phyloP scores from a whole-genome alignment of 1,284 basidiomycete genomes.

The Malassezia sympodialis region DNA sequence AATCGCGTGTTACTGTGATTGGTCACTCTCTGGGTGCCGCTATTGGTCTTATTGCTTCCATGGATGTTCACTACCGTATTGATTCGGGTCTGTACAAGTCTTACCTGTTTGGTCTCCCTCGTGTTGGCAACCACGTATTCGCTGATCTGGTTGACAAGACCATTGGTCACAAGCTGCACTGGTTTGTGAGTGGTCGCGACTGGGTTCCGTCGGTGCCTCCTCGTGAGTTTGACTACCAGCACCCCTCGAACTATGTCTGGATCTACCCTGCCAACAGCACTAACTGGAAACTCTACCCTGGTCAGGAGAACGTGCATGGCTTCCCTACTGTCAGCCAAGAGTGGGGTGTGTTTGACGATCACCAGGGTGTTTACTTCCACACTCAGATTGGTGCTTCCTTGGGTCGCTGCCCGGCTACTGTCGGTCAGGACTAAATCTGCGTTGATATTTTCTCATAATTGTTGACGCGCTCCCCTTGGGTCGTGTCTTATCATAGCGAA shows the following conservation, averaged over 20 bases:
- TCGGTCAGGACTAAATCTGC: slow-evolving; percentile 7
- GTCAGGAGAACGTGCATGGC: slow-evolving; percentile 40
- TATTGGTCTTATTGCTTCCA: slow-evolving; percentile 26
- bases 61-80: slow-evolving; percentile 27
- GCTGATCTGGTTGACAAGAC: slow-evolving; percentile 27
- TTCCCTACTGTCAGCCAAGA: slow-evolving; percentile 12
- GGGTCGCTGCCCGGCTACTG: slow-evolving; percentile 24
- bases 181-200: slow-evolving; percentile 30
- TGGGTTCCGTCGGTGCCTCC: slow-evolving; percentile 28
- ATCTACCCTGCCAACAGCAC: slow-evolving; percentile 29
- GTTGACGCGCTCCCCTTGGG: no score
- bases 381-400: slow-evolving; percentile 30
- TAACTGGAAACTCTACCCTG: slow-evolving; percentile 28
- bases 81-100: slow-evolving; percentile 14
- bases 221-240: slow-evolving; percentile 24
- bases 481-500: no score
- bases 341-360: slow-evolving; percentile 24
- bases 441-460: no score
- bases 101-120: slow-evolving; percentile 31
- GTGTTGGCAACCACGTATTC: slow-evolving; percentile 28
- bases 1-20: slow-evolving; percentile 21
- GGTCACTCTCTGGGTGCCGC: slow-evolving; percentile 41
- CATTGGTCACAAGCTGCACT: slow-evolving; percentile 22
- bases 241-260: slow-evolving; percentile 31
- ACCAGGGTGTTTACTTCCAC: slow-evolving; percentile 35